Base-by-base conservation (phyloP, 495 filamentous ascomycete genomes). In the Neurospora tetraspora region DNA sequence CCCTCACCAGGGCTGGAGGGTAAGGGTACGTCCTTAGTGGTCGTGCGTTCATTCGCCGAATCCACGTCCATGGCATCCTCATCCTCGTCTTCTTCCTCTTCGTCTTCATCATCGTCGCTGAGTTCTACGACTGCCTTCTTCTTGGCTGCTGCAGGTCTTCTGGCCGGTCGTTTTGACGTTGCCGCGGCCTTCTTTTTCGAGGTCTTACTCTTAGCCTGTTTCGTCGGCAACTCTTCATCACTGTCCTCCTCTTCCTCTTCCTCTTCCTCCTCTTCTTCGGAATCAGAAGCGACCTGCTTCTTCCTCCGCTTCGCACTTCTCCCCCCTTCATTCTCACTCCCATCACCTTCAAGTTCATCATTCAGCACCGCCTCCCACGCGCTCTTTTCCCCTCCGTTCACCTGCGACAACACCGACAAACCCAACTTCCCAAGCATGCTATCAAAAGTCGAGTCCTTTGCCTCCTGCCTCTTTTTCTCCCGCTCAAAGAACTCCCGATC, bases 401-500 rank as follows among this genome's bases (percentile, higher is more conserved):
- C 39, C 71, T 45, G n/a, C 68, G 14, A 65, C 5, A 39, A 42
- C 34, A n/a, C 75, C 23, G 69, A 74, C 47, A 69, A 34, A 27
- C 71, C 72, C 39, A 77, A 31, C 59, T n/a, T 18, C 20, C 36
- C 8, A 36, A 65, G 65, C 61, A 78, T 43, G 39, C 80, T 65
- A 65, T 65, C 80, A 75, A 81, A 78, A 1, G 68, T 77, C 4
- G 68, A 73, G 31, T 81, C 74, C 70, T 81, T 82, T 0, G 74
- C 73, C 42, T 73, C 69, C 75, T 81, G 77, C 68, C 79, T 72
- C 7, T 38, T 81, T 79, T 87, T 85, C 80, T 96, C 92, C n/a
- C 84, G 81, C 7, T 78, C 85, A 82, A 94, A 96, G 79, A 96
- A 97, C 47, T 79, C 80, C 77, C 92, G 88, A 45, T 83, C 83